Evolutionary conservation across 768 basidiomycete genomes (phyloP).

Genomic region (Boletus sp.): DNA sequence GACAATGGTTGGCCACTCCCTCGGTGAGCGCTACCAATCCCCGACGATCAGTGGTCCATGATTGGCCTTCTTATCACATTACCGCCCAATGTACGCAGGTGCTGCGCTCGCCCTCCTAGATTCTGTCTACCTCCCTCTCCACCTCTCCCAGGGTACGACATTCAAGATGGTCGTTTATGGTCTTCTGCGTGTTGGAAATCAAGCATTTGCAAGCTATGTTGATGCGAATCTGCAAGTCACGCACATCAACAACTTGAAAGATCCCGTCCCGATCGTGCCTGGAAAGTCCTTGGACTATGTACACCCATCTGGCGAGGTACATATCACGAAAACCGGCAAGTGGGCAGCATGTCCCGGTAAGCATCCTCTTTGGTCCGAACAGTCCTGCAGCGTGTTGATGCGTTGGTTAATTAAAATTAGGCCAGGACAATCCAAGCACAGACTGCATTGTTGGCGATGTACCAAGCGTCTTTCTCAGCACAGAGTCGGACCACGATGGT

Average conservation of each 20-base stretch:
- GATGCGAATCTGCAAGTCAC: slow-evolving; percentile 43
- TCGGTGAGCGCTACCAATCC: slow-evolving; percentile 26
- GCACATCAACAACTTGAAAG: slow-evolving; percentile 52
- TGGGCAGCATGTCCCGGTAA: slow-evolving; percentile 56
- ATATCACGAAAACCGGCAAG: slow-evolving; percentile 40
- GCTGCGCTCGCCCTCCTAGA: slow-evolving; percentile 36
- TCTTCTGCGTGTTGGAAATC: slow-evolving; percentile 49
- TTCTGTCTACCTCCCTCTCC: slow-evolving; percentile 35
- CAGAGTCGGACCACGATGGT: slow-evolving; percentile 45
- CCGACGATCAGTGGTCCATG: background rate
- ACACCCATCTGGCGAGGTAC: slow-evolving; percentile 41
- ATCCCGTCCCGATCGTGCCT: slow-evolving; percentile 38
- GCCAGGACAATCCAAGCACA: slow-evolving; percentile 55
- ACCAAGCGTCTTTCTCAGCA: slow-evolving; percentile 42
- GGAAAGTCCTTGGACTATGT: slow-evolving; percentile 36
- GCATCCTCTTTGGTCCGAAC: background rate
- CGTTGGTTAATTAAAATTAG: slow-evolving; percentile 25
- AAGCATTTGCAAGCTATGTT: slow-evolving; percentile 56
- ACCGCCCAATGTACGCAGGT: slow-evolving; percentile 15
- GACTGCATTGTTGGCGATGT: slow-evolving; percentile 25
- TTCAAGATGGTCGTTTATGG: slow-evolving; percentile 33
- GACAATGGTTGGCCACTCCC: slow-evolving; percentile 45
- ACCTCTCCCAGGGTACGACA: slow-evolving; percentile 29
- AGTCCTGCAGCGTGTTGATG: background rate
- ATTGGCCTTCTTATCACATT: background rate